Evolutionary conservation across 2,329 filamentous ascomycete species (phyloP), one percentile per base, ranked within the genome.

Genomic region (Trichoderma sp.): DNA sequence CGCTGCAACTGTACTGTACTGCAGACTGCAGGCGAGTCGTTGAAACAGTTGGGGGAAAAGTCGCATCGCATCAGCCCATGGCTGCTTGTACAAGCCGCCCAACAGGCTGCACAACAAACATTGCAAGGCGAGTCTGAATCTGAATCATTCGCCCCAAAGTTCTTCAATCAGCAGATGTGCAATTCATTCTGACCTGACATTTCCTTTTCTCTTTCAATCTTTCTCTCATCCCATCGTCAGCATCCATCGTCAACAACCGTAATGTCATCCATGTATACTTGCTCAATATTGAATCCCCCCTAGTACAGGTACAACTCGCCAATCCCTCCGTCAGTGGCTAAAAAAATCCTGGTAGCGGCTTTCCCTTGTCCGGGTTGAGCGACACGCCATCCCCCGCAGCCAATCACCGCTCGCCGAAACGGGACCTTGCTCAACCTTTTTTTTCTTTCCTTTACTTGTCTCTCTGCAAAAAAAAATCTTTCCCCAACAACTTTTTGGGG

Each of bases 401-500:
- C 71, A 65, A 68, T 50, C 65, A 70, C 53, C 55, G 73, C 68
- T 71, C 73, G 71, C 72, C 66, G 39, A 57, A 71, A 73, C 68
- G 58, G 69, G 28, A 30, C 17, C 17, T 30, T 63, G 30, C 74
- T 75, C 75, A 76, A 76, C 75, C 53, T 39, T 63, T 67, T 71
- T 66, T 61, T 20, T 73, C 73, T 59, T 75, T 77, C 76, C 77
- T 77, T 76, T 50, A 20, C 43, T 7, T 53, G 17, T 32, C 23
- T 34, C 73, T 74, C 73, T 20, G 43, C n/a, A 43, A 43, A 43
- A 43, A 43, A 43, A 43, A 43, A 43, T 43, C 63, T 76, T 76
- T 77, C 77, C 77, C 77, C 77, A 79, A 79, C 77, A 79, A 79
- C 73, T 78, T 77, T 78, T 76, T 72, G 61, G n/a, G 47, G 47